Evolutionary conservation across 805 yeast genomes (phyloP).

Genomic region (Myxozyma kluyveri): DNA sequence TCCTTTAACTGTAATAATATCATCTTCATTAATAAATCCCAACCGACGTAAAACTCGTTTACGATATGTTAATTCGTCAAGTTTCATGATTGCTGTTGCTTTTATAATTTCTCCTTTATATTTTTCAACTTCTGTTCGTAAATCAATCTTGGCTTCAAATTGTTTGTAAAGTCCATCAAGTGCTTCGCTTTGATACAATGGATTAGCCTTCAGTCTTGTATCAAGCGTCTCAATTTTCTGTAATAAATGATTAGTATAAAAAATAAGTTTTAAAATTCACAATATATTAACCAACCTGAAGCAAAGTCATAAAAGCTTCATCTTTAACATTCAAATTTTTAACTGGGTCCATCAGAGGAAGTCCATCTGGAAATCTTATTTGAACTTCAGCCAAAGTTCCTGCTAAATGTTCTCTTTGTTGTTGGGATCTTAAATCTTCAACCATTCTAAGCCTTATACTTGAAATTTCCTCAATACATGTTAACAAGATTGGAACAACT

Average conservation of each 20-base stretch:
- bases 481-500: conserved; percentile 79
- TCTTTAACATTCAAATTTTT: conserved; percentile 89
- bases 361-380: conserved; percentile 82
- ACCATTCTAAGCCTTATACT: conserved; percentile 81
- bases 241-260: conserved; percentile 31
- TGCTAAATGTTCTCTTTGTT: conserved; percentile 52
- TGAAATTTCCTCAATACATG: conserved; percentile 70
- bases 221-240: conserved; percentile 82
- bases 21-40: conserved; percentile 82
- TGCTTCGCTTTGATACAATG: conserved; percentile 51
- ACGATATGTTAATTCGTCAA: conserved; percentile 90
- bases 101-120: conserved; percentile 67
- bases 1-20: conserved; percentile 93
- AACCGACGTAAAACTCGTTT: conserved; percentile 89
- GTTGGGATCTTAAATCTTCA: conserved; percentile 52
- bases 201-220: conserved; percentile 66
- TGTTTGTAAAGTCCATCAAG: conserved; percentile 61
- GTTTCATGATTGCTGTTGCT: conserved; percentile 87
- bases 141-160: conserved; percentile 61
- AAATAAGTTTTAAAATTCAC: not conserved
- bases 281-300: too few species aligned
- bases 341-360: conserved; percentile 88
- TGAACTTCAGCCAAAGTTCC: conserved; percentile 78
- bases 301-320: conserved; percentile 64
- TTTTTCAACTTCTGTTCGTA: conserved; percentile 57